Evolutionary conservation across 2,329 filamentous ascomycete species (phyloP), one percentile per base, ranked within the genome.

Genomic region (Fusarium transvaalense): DNA sequence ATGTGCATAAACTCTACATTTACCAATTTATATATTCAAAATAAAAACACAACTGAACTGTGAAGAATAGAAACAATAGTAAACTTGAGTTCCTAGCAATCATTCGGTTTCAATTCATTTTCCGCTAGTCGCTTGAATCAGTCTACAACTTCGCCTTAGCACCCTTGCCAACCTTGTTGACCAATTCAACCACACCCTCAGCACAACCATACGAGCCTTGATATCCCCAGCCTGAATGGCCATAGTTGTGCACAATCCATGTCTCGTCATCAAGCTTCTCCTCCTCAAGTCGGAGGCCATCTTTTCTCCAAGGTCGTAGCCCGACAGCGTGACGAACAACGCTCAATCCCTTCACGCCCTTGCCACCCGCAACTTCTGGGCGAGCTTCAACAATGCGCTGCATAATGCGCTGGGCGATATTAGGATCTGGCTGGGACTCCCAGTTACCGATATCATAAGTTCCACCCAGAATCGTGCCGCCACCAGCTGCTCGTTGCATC

Each of bases 391-490:
- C 83, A 23, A 86, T 85, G n/a, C 94, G 86, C 79, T 90, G 89
- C 92, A 97, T 96, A 76, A 97, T 97, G 14, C 94, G 86, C 55
- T 86, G 80, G 0, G 94, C 92, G n/a, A 93, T 84, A 75, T 92
- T 93, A 0, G 91, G 90, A 73, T 97, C 94, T 1, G 91, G 89
- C 69, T 90, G 86, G 37, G 89, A 86, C 71, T 96, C 92, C 93
- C 93, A 97, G 74, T 89, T 91, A 29, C 89, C 86, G 72, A 91
- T 88, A 77, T 94, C 90, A 74, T 97, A 92, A 46, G 90, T 95
- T 4, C 94, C 94, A n/a, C 94, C 94, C 4, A 97, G 82, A 41
- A 97, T 85, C 0, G 92, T 96, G 13, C 94, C 94, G 21, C 94
- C 94, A n/a, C 87, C 87, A 0, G 85, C 86, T 2, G 94, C 92